A percentile compares a stretch with the other conserved stretches of the same genome.
phyloP scores from a whole-genome alignment of 192 early-diverging fungal genomes.

The Funneliformis geosporum region DNA sequence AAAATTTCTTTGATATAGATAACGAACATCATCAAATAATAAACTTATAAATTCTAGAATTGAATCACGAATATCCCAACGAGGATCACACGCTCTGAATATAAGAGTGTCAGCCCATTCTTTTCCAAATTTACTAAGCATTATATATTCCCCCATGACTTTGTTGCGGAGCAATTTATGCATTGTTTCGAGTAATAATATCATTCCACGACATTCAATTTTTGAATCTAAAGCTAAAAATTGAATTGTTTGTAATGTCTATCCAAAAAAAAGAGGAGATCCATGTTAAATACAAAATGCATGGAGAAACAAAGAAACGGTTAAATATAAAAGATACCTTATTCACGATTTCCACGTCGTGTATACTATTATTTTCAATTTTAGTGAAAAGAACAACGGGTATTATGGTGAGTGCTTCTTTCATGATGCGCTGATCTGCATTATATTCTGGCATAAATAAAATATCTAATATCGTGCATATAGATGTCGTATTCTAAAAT shows the following conservation, averaged over 20 bases:
- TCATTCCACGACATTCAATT: constrained; percentile 32
- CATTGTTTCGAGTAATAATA: constrained; percentile 35
- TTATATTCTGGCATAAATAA: constrained; percentile 11
- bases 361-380: constrained; percentile 13
- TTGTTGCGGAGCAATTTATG: background rate
- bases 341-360: constrained; percentile 7
- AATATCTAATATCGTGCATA: constrained; percentile 9
- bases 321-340: constrained; percentile 17
- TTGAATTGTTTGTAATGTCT: constrained; percentile 23
- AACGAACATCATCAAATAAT: constrained; percentile 45
- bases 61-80: constrained; percentile 58
- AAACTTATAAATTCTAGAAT: constrained; percentile 51
- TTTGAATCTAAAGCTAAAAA: constrained; percentile 28
- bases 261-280: background rate
- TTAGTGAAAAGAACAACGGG: constrained; percentile 11
- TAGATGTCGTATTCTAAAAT: background rate
- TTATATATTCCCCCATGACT: constrained; percentile 19
- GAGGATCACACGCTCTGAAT: constrained; percentile 46
- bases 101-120: constrained; percentile 40
- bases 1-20: background rate
- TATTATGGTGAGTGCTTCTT: constrained; percentile 20
- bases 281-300: constrained; percentile 8
- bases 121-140: constrained; percentile 34
- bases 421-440: constrained; percentile 14
- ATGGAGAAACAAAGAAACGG: background rate